Conservation (phyloP, 2,329 filamentous ascomycete genomes). For the Chaetothyriales sp. region DNA sequence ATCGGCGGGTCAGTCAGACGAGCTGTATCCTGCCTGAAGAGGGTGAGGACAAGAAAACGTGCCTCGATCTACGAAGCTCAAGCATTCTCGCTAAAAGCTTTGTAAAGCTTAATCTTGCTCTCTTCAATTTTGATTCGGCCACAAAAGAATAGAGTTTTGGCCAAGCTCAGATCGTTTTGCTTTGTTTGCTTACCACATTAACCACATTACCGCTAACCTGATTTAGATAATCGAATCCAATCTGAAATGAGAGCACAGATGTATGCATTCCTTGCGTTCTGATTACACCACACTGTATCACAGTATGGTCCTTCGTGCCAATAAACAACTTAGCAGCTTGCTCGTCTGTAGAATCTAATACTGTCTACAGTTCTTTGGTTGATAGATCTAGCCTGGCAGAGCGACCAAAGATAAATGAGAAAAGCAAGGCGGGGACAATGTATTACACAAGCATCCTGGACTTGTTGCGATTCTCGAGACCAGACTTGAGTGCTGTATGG, state of each 20-base stretch:
- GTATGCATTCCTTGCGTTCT: no score
- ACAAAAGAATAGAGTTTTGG: neutral
- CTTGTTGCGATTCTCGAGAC: constrained; percentile 14
- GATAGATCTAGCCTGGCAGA: neutral
- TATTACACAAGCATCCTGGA: neutral
- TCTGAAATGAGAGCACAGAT: no score
- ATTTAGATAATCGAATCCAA: no score
- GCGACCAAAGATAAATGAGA: neutral
- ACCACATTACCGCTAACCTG: no score
- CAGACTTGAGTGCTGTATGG: constrained; percentile 10
- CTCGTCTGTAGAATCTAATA: neutral
- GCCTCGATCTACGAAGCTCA: neutral
- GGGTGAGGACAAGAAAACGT: neutral
- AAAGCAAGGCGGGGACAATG: no score
- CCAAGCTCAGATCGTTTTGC: neutral
- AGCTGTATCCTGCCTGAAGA: neutral
- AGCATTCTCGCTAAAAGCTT: neutral
- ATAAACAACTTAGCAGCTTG: neutral
- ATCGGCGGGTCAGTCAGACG: no score
- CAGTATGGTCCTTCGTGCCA: no score
- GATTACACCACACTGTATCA: no score
- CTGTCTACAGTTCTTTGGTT: neutral
- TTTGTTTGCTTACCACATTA: no score
- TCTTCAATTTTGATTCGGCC: neutral
- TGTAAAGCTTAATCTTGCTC: neutral